Evolutionary conservation across 2,329 filamentous ascomycete species (phyloP).

Genomic region (Leptographium radiaticola): DNA sequence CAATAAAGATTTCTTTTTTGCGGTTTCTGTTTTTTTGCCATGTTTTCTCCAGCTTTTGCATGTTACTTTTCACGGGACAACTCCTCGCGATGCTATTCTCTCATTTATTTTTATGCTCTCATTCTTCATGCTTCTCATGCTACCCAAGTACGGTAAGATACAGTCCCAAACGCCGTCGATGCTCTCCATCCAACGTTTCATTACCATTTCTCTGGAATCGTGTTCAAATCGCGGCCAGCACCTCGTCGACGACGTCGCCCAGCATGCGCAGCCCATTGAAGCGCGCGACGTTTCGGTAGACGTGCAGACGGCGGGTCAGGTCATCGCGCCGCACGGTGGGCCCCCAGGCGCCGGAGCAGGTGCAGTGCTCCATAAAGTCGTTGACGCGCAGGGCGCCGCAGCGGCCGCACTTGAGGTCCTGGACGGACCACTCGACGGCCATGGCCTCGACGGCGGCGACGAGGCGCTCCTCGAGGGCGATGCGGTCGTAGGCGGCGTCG

Average conservation of each 20-base stretch:
- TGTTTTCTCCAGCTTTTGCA: background rate
- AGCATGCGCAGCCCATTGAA: conserved; percentile 78
- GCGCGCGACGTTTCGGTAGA: conserved; percentile 61
- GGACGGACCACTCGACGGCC: conserved; percentile 69
- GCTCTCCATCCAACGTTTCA: too few relatives aligned
- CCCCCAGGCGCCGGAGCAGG: conserved; percentile 77
- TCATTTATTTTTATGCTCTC: too few relatives aligned
- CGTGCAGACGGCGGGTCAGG: conserved; percentile 48
- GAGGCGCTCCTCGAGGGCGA: conserved; percentile 72
- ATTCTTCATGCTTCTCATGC: too few relatives aligned
- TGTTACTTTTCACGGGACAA: background rate
- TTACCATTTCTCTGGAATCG: too few relatives aligned
- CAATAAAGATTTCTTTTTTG: background rate
- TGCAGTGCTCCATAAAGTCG: conserved; percentile 94
- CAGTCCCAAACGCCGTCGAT: too few relatives aligned
- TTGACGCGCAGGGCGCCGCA: conserved; percentile 68
- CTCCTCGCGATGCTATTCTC: too few relatives aligned
- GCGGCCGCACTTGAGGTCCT: conserved; percentile 71
- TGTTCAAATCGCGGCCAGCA: conserved; percentile 37
- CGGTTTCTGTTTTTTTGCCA: background rate
- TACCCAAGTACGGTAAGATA: too few relatives aligned
- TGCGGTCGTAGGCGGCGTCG: conserved; percentile 58
- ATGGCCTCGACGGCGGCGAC: conserved; percentile 63
- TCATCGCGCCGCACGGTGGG: conserved; percentile 56
- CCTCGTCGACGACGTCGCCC: conserved; percentile 55